A percentile compares a stretch with the other conserved stretches of the same genome.
phyloP scores from a whole-genome alignment of 2,329 filamentous ascomycete species.

The Cladosporium sp. region DNA sequence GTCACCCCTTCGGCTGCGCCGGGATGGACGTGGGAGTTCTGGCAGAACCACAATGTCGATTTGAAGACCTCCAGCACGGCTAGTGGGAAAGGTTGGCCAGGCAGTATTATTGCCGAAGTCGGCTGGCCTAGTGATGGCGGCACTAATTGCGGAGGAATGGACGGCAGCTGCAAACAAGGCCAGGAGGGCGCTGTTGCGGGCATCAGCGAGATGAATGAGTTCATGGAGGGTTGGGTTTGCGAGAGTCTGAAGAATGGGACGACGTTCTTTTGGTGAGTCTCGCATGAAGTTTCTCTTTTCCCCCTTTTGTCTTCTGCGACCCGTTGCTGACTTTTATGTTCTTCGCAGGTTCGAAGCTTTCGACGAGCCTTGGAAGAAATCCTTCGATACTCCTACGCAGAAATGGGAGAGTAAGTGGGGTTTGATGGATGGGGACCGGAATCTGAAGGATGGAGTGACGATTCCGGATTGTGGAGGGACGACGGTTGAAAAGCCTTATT shows the following conservation, averaged over 20 bases:
- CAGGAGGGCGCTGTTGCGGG: constrained; percentile 70
- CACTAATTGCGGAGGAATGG: constrained; percentile 63
- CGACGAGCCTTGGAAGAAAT: constrained; percentile 90
- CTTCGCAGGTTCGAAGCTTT: constrained; percentile 73
- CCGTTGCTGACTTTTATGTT: constrained; percentile 1
- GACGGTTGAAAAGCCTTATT: constrained; percentile 39
- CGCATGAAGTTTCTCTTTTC: not conserved
- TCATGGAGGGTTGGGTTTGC: constrained; percentile 84
- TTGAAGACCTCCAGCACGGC: constrained; percentile 55
- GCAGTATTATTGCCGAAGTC: constrained; percentile 72
- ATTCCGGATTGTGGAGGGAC: constrained; percentile 85
- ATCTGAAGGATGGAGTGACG: constrained; percentile 75
- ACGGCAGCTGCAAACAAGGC: constrained; percentile 48
- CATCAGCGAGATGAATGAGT: constrained; percentile 75
- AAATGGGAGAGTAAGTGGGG: constrained; percentile 95
- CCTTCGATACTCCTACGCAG: constrained; percentile 59
- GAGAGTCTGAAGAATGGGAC: constrained; percentile 74
- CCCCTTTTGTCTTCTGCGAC: not conserved
- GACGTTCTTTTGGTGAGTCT: constrained; percentile 80
- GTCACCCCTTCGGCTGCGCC: constrained; percentile 65
- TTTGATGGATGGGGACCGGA: constrained; percentile 77
- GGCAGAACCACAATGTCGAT: constrained; percentile 62
- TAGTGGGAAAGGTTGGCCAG: constrained; percentile 50
- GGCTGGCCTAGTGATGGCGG: constrained; percentile 87
- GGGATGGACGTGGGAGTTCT: constrained; percentile 79